Evolutionary conservation across 371 early-diverging fungal genomes (phyloP), one percentile per base, ranked within the genome.

Genomic region (Cokeromyces recurvatus): DNA sequence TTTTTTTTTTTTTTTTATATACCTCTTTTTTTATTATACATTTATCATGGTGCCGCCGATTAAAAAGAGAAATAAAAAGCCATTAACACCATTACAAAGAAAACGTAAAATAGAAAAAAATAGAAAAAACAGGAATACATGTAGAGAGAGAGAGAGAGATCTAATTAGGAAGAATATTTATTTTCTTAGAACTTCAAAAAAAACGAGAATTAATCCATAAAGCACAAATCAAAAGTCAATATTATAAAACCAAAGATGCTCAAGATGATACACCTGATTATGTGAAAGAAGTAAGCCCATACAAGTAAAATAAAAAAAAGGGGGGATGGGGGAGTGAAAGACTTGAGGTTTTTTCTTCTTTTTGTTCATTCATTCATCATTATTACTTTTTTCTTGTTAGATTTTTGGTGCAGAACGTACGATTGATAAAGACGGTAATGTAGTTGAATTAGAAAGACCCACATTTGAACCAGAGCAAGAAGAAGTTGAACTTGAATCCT

Each of bases 151-250:
- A n/a, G n/a, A n/a, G n/a, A n/a, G n/a, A n/a, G n/a, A n/a, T n/a
- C n/a, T 10, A 15, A n/a, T 46, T 12, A 38, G 15, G 15, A 22
- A 20, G 32, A 25, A n/a, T 15, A 12, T 45, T n/a, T n/a, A n/a
- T n/a, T n/a, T n/a, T n/a, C n/a, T n/a, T n/a, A 80, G 81, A 74
- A 38, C 64, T 66, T 53, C 79, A 82, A 43, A 53, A 68, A 49
- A 82, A 82, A 42, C 57, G 71, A 4, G 75, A 82, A 8, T 54
- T 79, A 27, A 76, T 82, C 32, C 82, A 82, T 47, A 82, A 82
- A 53, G 77, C 79, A 14, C 65, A 67, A 37, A 78, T 82, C 31
- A 82, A 82, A 52, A 74, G 77, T 43, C 70, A 75, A 29, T 82
- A 77, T 40, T 77, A 79, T 44, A 82, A 77, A 51, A 48, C 65